Base-by-base conservation (phyloP, 1,284 basidiomycete species). In the Leccinum proliferum region DNA sequence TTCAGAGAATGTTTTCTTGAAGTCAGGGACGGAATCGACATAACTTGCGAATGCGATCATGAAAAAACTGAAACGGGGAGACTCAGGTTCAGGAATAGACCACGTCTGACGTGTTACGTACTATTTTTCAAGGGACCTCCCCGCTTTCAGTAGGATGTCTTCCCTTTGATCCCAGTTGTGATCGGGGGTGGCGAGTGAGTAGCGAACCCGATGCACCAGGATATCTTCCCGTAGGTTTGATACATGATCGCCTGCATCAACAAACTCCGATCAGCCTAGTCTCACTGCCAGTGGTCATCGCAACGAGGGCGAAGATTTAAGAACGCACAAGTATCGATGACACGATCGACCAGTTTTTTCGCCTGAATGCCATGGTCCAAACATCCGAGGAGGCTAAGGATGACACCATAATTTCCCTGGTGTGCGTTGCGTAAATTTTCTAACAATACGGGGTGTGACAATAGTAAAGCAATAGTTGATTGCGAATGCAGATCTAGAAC, bases 1-100 rank as follows among this genome's bases (percentile, higher is more conserved):
- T 43, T 86, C 82, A 3, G 89, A 90, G 72, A 98, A 98, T 15
- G 84, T 87, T 68, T 89, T 84, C 5, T 81, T 81, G 66, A 92
- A 90, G 60, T 84, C 81, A 11, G 85, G 83, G 39, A 86, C 80
- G 15, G 83, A 82, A 60, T 95, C 92, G 8, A 97, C 89, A 69
- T 94, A 99, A 65, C 89, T 93, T 2, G 95, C 90, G 71, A 98
- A 99, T 0, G 93, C 92, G 64, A 99, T 92, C 65, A 96, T 86
- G 77, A 98, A 98, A 78, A 97, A 98, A 72, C 90, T 93, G 63
- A 39, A 37, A 58, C 9, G 35, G 9, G 9, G 55, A 57, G 25
- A 14, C 55, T 67, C 55, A 64, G 60, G 48, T 32, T 59, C 52
- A 50, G 50, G 41, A 58, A 50, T 60, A 41, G 14, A 55, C n/a